Evolutionary conservation across 495 filamentous ascomycete species (phyloP), one percentile per base, ranked within the genome.

Genomic region (Monascus purpureus): DNA sequence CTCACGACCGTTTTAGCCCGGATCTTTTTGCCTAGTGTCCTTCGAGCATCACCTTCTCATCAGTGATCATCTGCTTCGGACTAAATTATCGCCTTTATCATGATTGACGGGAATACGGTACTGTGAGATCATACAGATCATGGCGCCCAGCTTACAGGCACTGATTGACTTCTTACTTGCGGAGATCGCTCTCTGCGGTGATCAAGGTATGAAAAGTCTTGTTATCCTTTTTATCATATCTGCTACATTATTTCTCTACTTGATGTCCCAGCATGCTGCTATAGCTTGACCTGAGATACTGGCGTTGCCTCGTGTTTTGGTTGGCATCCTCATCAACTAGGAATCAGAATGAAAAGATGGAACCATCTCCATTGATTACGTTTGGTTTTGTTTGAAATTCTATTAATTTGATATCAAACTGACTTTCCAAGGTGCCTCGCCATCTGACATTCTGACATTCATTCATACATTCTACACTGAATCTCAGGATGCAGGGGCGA

Each of bases 161-260:
- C 55, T 90, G 52, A 73, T 86, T 29, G 68, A 78, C 40, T 74
- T 71, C 46, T 54, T 87, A 29, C 55, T 88, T 28, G 66, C 68
- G 13, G 77, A 81, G 60, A 77, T 88, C 47, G 79, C 80, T 22
- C 59, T 77, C 25, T 61, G 59, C 32, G 81, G 82, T 18, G 67
- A 69, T 37, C 63, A 69, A 60, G 82, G 82, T 87, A 53, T 57
- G 80, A 70, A 31, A 41, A 16, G 13, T 25, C 28, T 28, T 29
- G 37, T 33, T 28, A 36, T 33, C 45, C 38, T 43, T 35, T 15
- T n/a, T n/a, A n/a, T n/a, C n/a, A n/a, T n/a, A n/a, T n/a, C n/a
- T n/a, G n/a, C n/a, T n/a, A n/a, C n/a, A n/a, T n/a, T n/a, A n/a
- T n/a, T n/a, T n/a, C n/a, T n/a, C n/a, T n/a, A n/a, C n/a, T n/a